Evolutionary conservation across 2,329 filamentous ascomycete genomes (phyloP).

Genomic region (Neocucurbitaria cava): DNA sequence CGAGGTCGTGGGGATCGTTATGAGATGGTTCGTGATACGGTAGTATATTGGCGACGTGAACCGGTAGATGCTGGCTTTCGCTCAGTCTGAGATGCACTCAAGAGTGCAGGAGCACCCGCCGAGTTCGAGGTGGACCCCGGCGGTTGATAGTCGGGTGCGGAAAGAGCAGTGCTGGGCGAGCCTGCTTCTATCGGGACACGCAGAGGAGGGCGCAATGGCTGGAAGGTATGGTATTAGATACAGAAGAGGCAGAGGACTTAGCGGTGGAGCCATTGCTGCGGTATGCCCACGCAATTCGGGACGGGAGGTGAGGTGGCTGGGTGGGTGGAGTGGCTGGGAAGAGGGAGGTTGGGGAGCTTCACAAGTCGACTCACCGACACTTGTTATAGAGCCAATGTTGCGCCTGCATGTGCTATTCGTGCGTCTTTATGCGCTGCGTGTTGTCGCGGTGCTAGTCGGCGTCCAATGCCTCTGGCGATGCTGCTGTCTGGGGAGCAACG

Average conservation of each 20-base stretch:
- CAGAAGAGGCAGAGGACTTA: constrained; percentile 26
- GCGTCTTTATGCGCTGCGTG: constrained; percentile 16
- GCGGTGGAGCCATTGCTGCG: constrained; percentile 33
- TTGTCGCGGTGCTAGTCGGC: constrained; percentile 13
- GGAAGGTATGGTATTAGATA: constrained; percentile 27
- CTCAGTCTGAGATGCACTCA: constrained; percentile 21
- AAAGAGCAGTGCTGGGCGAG: constrained; percentile 16
- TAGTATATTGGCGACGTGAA: constrained; percentile 39
- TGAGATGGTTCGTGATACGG: constrained; percentile 24
- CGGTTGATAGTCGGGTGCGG: constrained; percentile 19
- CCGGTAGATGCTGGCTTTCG: constrained; percentile 6
- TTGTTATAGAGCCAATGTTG: constrained; percentile 11
- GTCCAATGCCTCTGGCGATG: constrained; percentile 18
- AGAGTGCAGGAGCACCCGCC: constrained; percentile 30
- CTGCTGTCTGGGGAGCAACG: constrained; percentile 19
- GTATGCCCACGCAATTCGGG: constrained; percentile 15
- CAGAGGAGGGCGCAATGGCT: constrained; percentile 26
- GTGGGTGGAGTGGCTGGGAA: constrained; percentile 21
- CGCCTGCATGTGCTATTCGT: constrained; percentile 22
- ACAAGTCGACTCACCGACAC: constrained; percentile 22
- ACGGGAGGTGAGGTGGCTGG: constrained; percentile 24
- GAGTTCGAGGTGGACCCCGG: constrained; percentile 21
- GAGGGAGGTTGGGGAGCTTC: constrained; percentile 25
- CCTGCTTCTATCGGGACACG: constrained; percentile 26
- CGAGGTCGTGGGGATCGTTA: constrained; percentile 50